Evolutionary conservation across 2,329 filamentous ascomycete species (phyloP), one percentile per base, ranked within the genome.

Genomic region (Rutstroemia sp.): DNA sequence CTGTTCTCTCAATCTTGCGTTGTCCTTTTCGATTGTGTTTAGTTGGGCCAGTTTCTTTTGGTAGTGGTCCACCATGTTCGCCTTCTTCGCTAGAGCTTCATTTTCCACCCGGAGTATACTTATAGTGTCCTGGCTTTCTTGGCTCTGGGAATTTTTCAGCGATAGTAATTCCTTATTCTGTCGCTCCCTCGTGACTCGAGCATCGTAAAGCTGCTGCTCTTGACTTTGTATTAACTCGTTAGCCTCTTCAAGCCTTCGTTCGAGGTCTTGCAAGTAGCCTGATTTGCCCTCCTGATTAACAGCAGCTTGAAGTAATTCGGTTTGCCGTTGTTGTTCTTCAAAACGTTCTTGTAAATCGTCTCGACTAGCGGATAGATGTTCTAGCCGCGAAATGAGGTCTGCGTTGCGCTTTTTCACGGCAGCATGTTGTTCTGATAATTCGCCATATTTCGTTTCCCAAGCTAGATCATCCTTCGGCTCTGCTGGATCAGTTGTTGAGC

Each of bases 191-290:
- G 72, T 69, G 16, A 73, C 67, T 18, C 73, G 72, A 59, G 78
- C 71, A 34, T 78, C 75, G 56, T 87, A 80, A 10, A 86, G 72
- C 63, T 88, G 80, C 19, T 79, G 78, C 68, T 92, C 88, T 63
- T 90, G 81, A 23, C 77, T 79, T 41, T 83, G 82, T 66, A 92
- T 91, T 50, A 90, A 75, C 57, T 86, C 79, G 68, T 89, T 85
- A 65, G 87, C 83, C 63, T 90, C 82, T 42, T 80, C 79, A 23
- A 86, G 73, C 62, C 79, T 79, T 45, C 74, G 72, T 62, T 85
- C 75, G 63, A 87, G 72, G 58, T 77, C 71, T 71, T 75, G 74
- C 60, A 82, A 77, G 50, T 77, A 72, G 54, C 78, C 75, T 21
- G 73, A 77, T 67, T 73, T 80, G 69, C 74, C 75, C 70, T 75